Conservation (phyloP, 2,329 filamentous ascomycete species). For the Colletotrichum lupini region DNA sequence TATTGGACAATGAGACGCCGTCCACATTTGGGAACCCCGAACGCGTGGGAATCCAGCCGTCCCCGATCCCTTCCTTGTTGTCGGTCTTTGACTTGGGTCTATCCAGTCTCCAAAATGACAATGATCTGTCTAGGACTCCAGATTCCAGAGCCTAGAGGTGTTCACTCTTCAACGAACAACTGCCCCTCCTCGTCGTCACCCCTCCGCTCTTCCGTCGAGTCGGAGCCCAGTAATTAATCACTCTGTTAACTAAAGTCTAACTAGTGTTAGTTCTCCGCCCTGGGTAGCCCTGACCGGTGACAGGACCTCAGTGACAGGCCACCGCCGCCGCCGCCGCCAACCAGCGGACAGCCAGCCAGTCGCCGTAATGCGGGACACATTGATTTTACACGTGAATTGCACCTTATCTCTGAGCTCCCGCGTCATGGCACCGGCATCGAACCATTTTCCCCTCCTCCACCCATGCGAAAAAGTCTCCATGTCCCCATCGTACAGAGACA, state of each 20-base stretch:
- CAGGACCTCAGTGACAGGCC: not conserved
- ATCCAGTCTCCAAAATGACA: not conserved
- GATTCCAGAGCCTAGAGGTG: too few relatives aligned
- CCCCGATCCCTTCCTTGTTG: not conserved
- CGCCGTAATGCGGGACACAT: slow-evolving; percentile 25
- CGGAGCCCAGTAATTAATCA: not conserved
- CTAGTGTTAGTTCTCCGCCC: not conserved
- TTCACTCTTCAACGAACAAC: not conserved
- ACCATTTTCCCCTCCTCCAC: slow-evolving; percentile 4
- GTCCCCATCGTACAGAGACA: not conserved
- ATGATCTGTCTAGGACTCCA: not conserved
- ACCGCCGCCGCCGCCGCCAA: not conserved
- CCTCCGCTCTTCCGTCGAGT: slow-evolving; percentile 9
- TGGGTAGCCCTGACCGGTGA: not conserved
- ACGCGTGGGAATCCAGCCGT: not conserved
- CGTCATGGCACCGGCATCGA: slow-evolving; percentile 28
- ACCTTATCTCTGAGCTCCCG: slow-evolving; percentile 28
- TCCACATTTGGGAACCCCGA: not conserved
- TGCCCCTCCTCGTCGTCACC: not conserved
- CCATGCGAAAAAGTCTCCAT: not conserved
- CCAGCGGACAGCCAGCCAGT: not conserved
- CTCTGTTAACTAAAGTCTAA: not conserved
- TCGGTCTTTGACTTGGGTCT: not conserved
- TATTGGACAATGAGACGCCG: not conserved
- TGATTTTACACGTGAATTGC: slow-evolving; percentile 33